A percentile compares a stretch with the other conserved stretches of the same genome.
phyloP scores from a whole-genome alignment of 2,329 filamentous ascomycete genomes.

The Cercospora zeina region DNA sequence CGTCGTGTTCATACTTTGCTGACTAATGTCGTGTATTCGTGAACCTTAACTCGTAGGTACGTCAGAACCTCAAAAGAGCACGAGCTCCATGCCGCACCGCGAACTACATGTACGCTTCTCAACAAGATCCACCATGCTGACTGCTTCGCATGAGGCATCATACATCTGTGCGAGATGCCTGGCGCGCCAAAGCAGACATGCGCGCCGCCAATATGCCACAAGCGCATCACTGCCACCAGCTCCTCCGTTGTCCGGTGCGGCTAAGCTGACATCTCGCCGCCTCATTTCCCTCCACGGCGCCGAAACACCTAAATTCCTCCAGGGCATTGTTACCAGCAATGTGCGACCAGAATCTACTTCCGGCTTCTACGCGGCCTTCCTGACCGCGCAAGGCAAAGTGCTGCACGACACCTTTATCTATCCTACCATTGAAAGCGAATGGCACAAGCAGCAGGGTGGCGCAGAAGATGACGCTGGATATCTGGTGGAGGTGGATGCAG shows the following conservation, averaged over 20 bases:
- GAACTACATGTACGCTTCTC: background rate
- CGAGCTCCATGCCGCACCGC: background rate
- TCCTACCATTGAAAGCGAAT: constrained; percentile 51
- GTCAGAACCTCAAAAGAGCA: background rate
- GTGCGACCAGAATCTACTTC: constrained; percentile 53
- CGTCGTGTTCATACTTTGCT: background rate
- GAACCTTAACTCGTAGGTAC: no score
- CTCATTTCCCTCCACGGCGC: constrained; percentile 76
- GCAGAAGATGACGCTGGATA: constrained; percentile 54
- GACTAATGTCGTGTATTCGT: constrained; percentile 3
- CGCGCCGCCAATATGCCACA: constrained; percentile 24
- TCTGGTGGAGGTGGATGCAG: constrained; percentile 79
- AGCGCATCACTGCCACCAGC: constrained; percentile 42
- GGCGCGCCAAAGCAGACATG: constrained; percentile 18
- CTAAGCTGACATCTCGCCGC: constrained; percentile 67
- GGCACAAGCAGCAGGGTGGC: constrained; percentile 33
- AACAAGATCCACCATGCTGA: constrained; percentile 20
- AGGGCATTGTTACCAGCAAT: constrained; percentile 80
- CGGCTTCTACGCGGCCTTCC: constrained; percentile 77
- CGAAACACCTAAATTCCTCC: constrained; percentile 80
- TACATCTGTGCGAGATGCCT: constrained; percentile 32
- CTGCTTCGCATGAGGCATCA: constrained; percentile 17
- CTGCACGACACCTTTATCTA: constrained; percentile 91
- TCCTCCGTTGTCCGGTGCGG: constrained; percentile 54
- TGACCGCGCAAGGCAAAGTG: constrained; percentile 78